phyloP scores from a whole-genome alignment of 2,329 filamentous ascomycete species.

The Aciculosporium take region DNA sequence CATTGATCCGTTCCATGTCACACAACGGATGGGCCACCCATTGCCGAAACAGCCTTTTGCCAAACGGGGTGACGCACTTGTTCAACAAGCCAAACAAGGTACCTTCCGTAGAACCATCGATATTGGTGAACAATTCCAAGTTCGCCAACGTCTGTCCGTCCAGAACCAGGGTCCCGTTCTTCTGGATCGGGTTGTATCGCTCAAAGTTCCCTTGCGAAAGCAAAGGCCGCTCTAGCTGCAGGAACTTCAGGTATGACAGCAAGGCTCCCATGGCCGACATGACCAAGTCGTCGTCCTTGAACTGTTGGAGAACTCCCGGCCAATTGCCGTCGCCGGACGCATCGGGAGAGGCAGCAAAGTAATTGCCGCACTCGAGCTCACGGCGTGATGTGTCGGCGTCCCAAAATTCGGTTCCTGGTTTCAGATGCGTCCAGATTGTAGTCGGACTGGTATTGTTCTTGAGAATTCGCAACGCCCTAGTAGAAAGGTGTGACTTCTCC shows the following conservation, averaged over 20 bases:
- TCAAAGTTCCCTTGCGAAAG: constrained; percentile 83
- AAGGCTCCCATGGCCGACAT: constrained; percentile 89
- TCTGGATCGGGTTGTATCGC: constrained; percentile 80
- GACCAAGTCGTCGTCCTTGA: constrained; percentile 61
- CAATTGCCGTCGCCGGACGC: constrained; percentile 48
- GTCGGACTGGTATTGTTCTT: constrained; percentile 91
- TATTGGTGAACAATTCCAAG: constrained; percentile 92
- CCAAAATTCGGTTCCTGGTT: constrained; percentile 81
- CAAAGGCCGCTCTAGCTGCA: constrained; percentile 80
- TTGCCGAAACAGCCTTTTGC: constrained; percentile 87
- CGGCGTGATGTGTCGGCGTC: constrained; percentile 66
- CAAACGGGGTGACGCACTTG: constrained; percentile 89
- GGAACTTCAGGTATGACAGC: constrained; percentile 67
- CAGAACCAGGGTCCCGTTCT: constrained; percentile 80
- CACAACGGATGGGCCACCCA: constrained; percentile 96
- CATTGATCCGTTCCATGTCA: constrained; percentile 77
- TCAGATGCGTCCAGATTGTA: constrained; percentile 90
- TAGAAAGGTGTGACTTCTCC: constrained; percentile 74
- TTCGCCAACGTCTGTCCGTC: constrained; percentile 96
- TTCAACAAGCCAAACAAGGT: constrained; percentile 87
- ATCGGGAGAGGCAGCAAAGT: constrained; percentile 53
- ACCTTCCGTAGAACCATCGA: constrained; percentile 70
- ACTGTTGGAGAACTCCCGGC: constrained; percentile 60
- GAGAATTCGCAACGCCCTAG: constrained; percentile 80
- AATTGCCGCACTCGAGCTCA: constrained; percentile 65